Evolutionary conservation across 768 basidiomycete species (phyloP), one percentile per base, ranked within the genome.

Genomic region (Rhodotorula kratochvilovae): DNA sequence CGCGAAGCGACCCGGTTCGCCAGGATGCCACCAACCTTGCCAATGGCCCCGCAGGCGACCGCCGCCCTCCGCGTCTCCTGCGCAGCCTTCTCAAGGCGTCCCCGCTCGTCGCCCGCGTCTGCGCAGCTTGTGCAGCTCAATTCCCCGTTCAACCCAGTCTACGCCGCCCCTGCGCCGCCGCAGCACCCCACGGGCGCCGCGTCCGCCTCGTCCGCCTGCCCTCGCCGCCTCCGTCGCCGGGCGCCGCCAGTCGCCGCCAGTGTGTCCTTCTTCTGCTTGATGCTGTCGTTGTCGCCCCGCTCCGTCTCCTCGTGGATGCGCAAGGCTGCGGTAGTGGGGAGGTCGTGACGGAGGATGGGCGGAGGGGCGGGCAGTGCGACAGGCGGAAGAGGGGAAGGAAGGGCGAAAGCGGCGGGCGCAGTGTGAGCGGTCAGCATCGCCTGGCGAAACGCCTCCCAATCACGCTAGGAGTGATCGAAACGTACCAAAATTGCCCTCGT

Each of bases 211-310:
- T 5, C 36, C 11, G 50, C 53, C 39, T 42, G 39, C 2, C 36
- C 45, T 19, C 59, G 25, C 11, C 66, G 36, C 29, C 66, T 39
- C 48, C 59, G 31, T 23, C 65, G 65, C 55, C 57, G 36, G 5
- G 51, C 70, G 36, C 46, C 60, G 10, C 45, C 50, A 5, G 43
- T 7, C 36, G 39, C 21, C 7, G 51, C 23, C 7, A 36, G 55
- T n/a, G n/a, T 5, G 16, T 81, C 81, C 31, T 43, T 56, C 39
- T 43, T 31, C 84, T 65, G n/a, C 80, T 89, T 92, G 76, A 95
- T 86, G 4, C 87, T 84, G 2, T 88, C 86, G 76, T 97, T 96
- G 65, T 88, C 87, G 11, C 92, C 94, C 15, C 95, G 82, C 77
- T 96, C 94, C 0, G 91, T 94, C 64, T 93, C 84, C 68, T 84